Evolutionary conservation across 1,139 yeast genomes (phyloP), one percentile per base, ranked within the genome.

Genomic region (Keqinozyma sinolaborantium): DNA sequence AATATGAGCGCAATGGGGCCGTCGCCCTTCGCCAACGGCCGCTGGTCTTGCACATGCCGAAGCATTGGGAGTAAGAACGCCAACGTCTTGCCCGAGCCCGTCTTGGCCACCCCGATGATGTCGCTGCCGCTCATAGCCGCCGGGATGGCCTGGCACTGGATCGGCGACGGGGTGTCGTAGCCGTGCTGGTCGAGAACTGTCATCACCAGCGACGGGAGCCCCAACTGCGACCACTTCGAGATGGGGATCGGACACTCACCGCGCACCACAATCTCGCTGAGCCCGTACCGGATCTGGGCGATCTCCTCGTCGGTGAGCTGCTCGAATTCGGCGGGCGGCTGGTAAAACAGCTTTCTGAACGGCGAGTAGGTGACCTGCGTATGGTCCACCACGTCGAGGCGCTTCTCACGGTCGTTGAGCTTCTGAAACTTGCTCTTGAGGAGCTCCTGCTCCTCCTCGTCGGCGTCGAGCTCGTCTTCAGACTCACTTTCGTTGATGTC

Each of bases 51-150:
- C 4, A 94, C 76, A 39, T 92, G 97, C 31, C 96, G 69, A 30
- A 92, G 64, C 60, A 92, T 59, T 0, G 98, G 97, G 8, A 94
- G 53, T 7, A 88, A 64, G 56, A 86, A 94, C 2, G 97, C 83
- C 48, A 92, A 69, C 0, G 98, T 94, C 51, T 92, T 92, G 2
- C 98, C 98, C 2, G 97, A 86, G 0, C 99, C 98, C 0, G 99
- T 92, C 45, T 88, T 87, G 0, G 98, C 97, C 20, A 92, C 83
- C 5, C 96, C 97, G 32, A 94, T 83, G 4, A 92, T 77, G 60
- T 94, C 97, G 35, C 85, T 59, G 0, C 98, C 97, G 4, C 83
- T 70, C 92, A 92, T 83, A 12, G 88, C 77, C 0, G 90, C 83
- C 0, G 99, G 98, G 12, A 90, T 68, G 0, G 97, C 90, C 50